These are phyloP conservation scores for Amoebophrya sp. DNA, from an alignment of 169 alveolate species.

Conservation along the genomic window DNA sequence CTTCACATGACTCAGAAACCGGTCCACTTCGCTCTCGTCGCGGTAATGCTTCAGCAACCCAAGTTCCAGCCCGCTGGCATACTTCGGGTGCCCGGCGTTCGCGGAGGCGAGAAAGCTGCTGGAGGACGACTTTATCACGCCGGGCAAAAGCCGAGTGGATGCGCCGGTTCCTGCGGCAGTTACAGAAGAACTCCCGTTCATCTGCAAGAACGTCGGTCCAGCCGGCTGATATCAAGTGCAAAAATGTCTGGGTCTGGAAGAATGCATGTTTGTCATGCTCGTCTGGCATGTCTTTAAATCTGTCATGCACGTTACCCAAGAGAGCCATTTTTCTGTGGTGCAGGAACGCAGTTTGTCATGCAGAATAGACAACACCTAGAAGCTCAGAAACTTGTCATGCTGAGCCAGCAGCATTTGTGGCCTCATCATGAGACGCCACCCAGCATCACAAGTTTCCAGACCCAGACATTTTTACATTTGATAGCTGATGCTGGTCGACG, in stretches of 20 bases:
- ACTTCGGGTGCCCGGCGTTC: constrained; percentile 1
- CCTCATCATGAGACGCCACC: too few relatives aligned
- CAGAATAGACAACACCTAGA: too few relatives aligned
- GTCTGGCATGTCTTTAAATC: neutral
- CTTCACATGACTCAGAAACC: neutral
- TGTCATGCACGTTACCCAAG: neutral
- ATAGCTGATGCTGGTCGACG: too few relatives aligned
- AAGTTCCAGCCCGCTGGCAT: neutral
- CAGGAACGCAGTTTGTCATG: too few relatives aligned
- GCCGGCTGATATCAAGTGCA: neutral
- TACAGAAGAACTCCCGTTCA: neutral
- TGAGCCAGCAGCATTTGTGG: too few relatives aligned
- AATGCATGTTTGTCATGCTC: neutral
- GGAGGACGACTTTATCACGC: neutral
- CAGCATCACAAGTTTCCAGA: too few relatives aligned
- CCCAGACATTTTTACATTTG: too few relatives aligned
- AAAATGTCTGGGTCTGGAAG: neutral
- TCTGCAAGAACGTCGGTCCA: neutral
- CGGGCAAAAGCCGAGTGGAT: neutral
- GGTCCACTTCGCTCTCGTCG: neutral
- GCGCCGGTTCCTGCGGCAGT: neutral
- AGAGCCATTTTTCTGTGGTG: too few relatives aligned
- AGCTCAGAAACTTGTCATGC: too few relatives aligned
- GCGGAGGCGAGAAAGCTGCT: neutral
- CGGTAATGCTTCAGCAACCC: neutral